Percentiles rank a stretch among this genome's conserved stretches.
Conservation (phyloP, 345 rosid species). For the Eucalyptus pauciflora region DNA sequence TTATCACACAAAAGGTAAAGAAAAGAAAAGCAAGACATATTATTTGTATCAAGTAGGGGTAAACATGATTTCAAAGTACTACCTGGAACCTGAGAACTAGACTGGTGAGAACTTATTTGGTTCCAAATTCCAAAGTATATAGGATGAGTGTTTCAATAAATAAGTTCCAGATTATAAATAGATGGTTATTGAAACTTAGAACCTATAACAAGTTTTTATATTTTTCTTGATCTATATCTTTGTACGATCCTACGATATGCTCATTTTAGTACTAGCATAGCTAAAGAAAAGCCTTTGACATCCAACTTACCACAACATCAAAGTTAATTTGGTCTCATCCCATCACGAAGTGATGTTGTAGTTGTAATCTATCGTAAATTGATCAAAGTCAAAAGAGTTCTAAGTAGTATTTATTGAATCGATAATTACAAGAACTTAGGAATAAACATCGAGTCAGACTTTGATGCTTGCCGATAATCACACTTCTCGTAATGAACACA, state of each 20-base stretch:
- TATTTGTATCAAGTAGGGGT: neutral
- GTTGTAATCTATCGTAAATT: neutral
- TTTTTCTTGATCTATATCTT: no score
- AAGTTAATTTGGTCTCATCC: neutral
- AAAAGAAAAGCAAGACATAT: neutral
- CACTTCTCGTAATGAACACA: neutral
- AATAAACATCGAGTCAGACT: neutral
- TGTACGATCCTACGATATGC: rapidly evolving
- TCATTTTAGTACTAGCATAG: neutral
- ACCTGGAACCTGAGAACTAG: rapidly evolving
- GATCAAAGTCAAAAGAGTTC: neutral
- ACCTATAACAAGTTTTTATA: rapidly evolving
- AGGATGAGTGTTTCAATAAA: rapidly evolving
- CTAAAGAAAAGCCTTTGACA: neutral
- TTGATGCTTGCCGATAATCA: neutral
- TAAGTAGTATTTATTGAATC: neutral
- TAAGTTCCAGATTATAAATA: rapidly evolving
- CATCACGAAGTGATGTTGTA: neutral
- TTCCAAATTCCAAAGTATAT: no score
- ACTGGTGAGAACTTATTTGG: rapidly evolving
- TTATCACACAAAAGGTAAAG: neutral
- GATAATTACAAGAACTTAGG: neutral
- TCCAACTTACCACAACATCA: neutral
- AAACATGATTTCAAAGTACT: rapidly evolving
- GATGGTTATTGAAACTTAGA: rapidly evolving